These are phyloP conservation scores for Calonectria pseudoreteaudii DNA, from an alignment of 2,329 filamentous ascomycete genomes.

Conservation along the genomic window DNA sequence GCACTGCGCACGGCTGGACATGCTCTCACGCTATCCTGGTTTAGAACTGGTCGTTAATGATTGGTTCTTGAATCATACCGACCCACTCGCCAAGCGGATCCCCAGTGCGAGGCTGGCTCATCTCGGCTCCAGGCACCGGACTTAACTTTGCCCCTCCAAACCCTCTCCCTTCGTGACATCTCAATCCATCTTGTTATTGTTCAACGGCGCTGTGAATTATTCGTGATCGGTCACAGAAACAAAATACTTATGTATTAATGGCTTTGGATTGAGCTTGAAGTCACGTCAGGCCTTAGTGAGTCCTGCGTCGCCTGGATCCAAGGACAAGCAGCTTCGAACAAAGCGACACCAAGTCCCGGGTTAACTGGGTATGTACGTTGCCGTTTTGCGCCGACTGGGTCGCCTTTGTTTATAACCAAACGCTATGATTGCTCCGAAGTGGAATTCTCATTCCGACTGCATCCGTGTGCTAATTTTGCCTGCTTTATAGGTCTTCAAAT, in stretches of 20 bases:
- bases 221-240: background rate
- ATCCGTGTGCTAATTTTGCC: constrained; percentile 18
- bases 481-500: constrained; percentile 6
- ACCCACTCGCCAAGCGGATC: background rate
- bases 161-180: constrained; percentile 28
- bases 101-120: constrained; percentile 36
- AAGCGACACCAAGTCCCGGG: constrained; percentile 8
- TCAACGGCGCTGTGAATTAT: background rate
- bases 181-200: background rate
- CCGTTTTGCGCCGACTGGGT: constrained; percentile 27
- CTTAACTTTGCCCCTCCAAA: constrained; percentile 38
- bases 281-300: background rate
- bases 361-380: constrained; percentile 30
- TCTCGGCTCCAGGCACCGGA: constrained; percentile 27
- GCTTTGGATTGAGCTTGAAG: background rate
- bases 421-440: background rate
- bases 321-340: constrained; percentile 4
- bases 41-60: background rate
- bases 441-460: background rate
- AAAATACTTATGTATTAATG: background rate
- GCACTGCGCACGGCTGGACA: background rate
- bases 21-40: background rate
- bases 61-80: background rate
- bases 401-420: background rate
- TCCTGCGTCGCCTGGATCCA: background rate